Base-by-base conservation (phyloP, 129 eudicot species). In the Kitagawia praeruptora region DNA sequence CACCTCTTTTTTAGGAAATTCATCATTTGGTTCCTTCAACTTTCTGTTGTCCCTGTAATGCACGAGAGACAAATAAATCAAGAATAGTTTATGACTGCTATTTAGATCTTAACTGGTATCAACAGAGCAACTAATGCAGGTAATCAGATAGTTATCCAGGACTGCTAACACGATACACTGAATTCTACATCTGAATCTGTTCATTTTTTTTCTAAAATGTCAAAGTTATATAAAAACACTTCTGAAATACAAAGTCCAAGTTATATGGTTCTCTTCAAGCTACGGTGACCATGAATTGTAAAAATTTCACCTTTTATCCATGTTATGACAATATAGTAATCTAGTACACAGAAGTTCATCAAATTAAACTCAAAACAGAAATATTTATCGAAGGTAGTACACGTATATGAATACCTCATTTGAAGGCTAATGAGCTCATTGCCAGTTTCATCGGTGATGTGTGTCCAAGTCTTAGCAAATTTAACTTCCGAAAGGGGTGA, bases 401-500 rank as follows among this genome's bases (percentile, higher is more conserved):
- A 77, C 10, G 80, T 34, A 31, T 3, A 51, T 27, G 49, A 53
- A 63, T 89, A 96, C 99, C 99, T 96, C 87, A 88, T 87, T 76
- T 85, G 89, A 48, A 96, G 95, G 78, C 87, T 89, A 79, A 96
- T 80, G 77, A 90, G 80, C 70, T 84, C 86, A 76, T 92, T 79
- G 74, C 97, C 92, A 92, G 63, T 74, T 54, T 89, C 92, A 84
- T 92, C 93, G 31, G 70, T 56, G 70, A 96, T 77, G 82, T 67
- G 48, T 15, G 92, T 84, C 95, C 88, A 85, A 61, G 83, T 85
- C 84, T 84, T 90, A 75, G 85, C 53, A 44, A 85, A 82, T 47
- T 84, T 82, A 31, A 77, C 75, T 84, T 56, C 86, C 61, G 82
- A 83, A 70, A 91, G 79, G 28, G 92, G 88, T 61, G 80, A 82